Conservation (phyloP, 441 rosid genomes). For the Syzygium malaccense region DNA sequence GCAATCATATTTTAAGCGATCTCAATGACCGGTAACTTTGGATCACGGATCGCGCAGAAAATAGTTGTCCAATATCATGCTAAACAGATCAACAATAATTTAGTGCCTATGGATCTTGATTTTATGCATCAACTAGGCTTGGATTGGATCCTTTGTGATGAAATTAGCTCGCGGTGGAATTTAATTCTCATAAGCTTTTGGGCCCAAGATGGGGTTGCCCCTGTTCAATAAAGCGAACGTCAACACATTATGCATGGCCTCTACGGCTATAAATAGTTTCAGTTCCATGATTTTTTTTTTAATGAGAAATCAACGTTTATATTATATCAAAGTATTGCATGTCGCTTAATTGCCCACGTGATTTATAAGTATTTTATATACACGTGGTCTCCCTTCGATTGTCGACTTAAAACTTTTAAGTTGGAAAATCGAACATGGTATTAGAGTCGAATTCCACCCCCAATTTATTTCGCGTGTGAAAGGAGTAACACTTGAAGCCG, state of each 20-base stretch:
- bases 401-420: background rate
- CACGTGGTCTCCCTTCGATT: rapidly evolving
- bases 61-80: background rate
- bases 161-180: background rate
- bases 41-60: background rate
- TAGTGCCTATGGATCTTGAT: background rate
- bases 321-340: background rate
- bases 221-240: background rate
- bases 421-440: background rate
- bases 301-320: background rate
- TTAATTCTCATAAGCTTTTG: background rate
- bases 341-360: background rate
- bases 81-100: background rate
- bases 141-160: background rate
- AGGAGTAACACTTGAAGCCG: background rate
- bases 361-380: background rate
- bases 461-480: background rate
- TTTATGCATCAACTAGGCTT: background rate
- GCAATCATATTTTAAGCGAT: background rate
- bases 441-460: background rate
- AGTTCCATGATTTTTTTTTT: background rate
- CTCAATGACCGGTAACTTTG: background rate
- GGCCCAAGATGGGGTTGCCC: background rate
- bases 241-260: background rate
- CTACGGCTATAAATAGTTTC: background rate